Base-by-base conservation (phyloP, 2,329 filamentous ascomycete species). In the Stagonosporopsis rhizophila region DNA sequence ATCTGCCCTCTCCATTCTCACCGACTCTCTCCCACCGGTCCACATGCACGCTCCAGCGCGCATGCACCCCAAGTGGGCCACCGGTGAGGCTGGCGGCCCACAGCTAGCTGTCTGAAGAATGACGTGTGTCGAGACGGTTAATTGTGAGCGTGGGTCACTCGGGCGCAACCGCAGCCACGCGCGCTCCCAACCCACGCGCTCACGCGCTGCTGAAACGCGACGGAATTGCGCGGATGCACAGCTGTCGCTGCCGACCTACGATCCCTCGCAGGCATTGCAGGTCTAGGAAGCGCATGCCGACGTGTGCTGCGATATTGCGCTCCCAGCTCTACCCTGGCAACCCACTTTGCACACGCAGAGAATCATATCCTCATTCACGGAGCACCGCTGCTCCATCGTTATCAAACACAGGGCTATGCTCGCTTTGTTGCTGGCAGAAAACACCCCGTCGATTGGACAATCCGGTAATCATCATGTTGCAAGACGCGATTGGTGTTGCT, bases 51-150 rank as follows among this genome's bases (percentile, higher is more conserved):
- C 44, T 58, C 56, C 52, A 59, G 47, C 54, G 25, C 40, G 44
- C 59, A 65, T 59, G 66, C 64, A 59, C 64, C 28, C 27, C 20
- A 47, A 44, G 42, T 46, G 50, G 42, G 50, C 28, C 50, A 55
- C 64, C 62, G 69, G 66, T 67, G 66, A 68, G 64, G 69, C 66
- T 65, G 67, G 66, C 65, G 52, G 55, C 52, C 53, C 52, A 54
- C 41, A 44, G 20, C 17, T 38, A 22, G 28, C 20, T 40, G 28
- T 17, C 34, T 44, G 44, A 28, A 46, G 45, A 52, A 51, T 45
- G 40, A 52, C 44, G 28, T 42, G 22, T 30, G 23, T 39, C 3
- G 19, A 30, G 11, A 32, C 14, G 35, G 17, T 6, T 40, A 20
- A n/a, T n/a, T n/a, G n/a, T 53, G 38, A 42, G 17, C 12, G 41